A percentile compares a stretch with the other conserved stretches of the same genome.
These are phyloP conservation scores for Asterophora lycoperdoides DNA, from an alignment of 768 basidiomycete species.

Conservation along the genomic window DNA sequence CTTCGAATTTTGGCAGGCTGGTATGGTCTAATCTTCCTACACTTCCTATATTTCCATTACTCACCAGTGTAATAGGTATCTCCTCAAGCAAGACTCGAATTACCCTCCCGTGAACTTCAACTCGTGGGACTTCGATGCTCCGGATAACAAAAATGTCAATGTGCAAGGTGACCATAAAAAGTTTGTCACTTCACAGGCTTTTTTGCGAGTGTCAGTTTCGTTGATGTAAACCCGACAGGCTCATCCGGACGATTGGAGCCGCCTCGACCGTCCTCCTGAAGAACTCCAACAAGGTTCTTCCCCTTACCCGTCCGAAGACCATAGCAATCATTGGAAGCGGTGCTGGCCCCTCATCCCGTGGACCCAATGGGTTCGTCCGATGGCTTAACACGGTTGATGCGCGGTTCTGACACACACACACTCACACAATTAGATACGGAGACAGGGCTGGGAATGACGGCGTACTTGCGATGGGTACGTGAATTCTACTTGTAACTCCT, in stretches of 20 bases:
- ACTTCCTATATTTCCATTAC: too few species aligned
- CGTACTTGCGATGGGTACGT: constrained; percentile 77
- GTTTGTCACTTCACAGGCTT: not conserved
- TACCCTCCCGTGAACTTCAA: constrained; percentile 67
- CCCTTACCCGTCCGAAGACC: constrained; percentile 54
- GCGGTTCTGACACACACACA: too few species aligned
- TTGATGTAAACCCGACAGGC: not conserved
- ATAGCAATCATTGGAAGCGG: constrained; percentile 62
- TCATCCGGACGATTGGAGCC: constrained; percentile 70
- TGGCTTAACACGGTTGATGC: too few species aligned
- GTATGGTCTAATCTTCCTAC: constrained; percentile 30
- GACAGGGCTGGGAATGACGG: constrained; percentile 64
- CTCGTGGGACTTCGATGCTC: constrained; percentile 37
- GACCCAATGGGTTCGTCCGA: constrained; percentile 59
- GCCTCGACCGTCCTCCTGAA: constrained; percentile 75
- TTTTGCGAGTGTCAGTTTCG: too few species aligned
- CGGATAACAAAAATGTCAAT: constrained; percentile 53
- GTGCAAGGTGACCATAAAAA: constrained; percentile 67
- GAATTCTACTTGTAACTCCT: too few species aligned
- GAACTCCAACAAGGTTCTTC: constrained; percentile 54
- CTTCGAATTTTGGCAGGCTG: constrained; percentile 65
- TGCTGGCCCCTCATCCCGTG: constrained; percentile 53
- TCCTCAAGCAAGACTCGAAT: too few species aligned
- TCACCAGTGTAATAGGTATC: too few species aligned
- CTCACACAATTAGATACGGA: constrained; percentile 2